Evolutionary conservation across 352 stramenopile genomes (phyloP).

Genomic region (Globisporangium splendens): DNA sequence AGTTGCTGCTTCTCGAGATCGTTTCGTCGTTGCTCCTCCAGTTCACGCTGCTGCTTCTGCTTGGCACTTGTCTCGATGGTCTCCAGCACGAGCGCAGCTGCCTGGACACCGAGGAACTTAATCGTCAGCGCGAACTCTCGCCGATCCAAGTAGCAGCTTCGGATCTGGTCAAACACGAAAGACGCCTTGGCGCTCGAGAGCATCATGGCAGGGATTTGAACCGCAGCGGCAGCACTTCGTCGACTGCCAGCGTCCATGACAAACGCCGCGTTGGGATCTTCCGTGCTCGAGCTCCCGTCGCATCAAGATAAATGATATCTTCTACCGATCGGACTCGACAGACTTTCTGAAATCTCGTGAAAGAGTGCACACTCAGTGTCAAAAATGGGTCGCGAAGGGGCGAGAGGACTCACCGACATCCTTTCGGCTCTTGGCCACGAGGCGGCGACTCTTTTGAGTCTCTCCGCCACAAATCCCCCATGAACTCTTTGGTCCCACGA

Average conservation of each 20-base stretch:
- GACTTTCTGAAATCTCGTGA: not conserved
- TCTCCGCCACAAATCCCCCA: not conserved
- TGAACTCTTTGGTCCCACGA: not conserved
- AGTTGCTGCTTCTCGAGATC: constrained; percentile 43
- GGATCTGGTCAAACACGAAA: constrained; percentile 50
- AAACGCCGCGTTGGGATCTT: constrained; percentile 37
- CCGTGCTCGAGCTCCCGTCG: constrained; percentile 11
- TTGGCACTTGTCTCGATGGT: constrained; percentile 31
- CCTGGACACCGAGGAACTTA: constrained; percentile 52
- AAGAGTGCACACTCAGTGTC: no score
- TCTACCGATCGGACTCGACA: not conserved
- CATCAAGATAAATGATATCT: not conserved
- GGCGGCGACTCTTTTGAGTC: constrained; percentile 1
- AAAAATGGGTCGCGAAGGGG: not conserved
- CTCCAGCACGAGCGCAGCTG: constrained; percentile 46
- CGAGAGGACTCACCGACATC: not conserved
- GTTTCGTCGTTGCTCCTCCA: constrained; percentile 20
- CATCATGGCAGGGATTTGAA: constrained; percentile 66
- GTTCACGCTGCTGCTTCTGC: constrained; percentile 20
- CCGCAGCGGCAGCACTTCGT: constrained; percentile 14
- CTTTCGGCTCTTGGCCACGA: not conserved
- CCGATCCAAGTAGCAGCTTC: constrained; percentile 41
- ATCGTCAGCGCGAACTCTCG: constrained; percentile 42
- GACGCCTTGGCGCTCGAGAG: constrained; percentile 37
- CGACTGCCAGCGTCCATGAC: constrained; percentile 64